Evolutionary conservation across 1,284 basidiomycete genomes (phyloP), one percentile per base, ranked within the genome.

Genomic region (Vanrija sp.): DNA sequence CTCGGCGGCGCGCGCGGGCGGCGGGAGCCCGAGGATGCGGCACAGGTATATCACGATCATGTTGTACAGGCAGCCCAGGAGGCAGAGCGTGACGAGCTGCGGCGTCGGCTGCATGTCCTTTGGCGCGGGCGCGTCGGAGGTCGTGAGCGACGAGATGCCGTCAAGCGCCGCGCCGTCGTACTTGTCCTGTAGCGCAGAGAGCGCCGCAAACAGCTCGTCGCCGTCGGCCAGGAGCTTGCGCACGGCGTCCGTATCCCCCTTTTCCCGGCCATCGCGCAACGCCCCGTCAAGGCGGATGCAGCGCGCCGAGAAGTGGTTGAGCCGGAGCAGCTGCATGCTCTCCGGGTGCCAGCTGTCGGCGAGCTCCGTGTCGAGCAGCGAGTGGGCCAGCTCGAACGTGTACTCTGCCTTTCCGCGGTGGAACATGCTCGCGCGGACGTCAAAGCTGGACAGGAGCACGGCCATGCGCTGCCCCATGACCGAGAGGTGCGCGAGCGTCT

Each of bases 341-440:
- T 31, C 31, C 12, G 31, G 31, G 31, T 31, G 31, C 31, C 31
- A 31, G 12, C 12, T 14, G 31, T 31, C 31, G 31, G 31, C 31
- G 31, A 31, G 31, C 31, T 9, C 12, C 31, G 31, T 31, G 31
- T 31, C 31, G 31, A 31, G 31, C 31, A 31, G 31, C 31, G 31
- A 9, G 19, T 35, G 12, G 6, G 23, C 22, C 14, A 49, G 25
- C 14, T 42, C 38, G 18, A 24, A 23, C 10, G 47, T 49, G 19
- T 49, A 49, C 37, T 39, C 36, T 27, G 47, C 47, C 4, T 22
- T 49, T 14, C 47, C 38, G 8, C 39, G n/a, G 35, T 41, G 38
- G 22, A 49, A 49, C 37, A 49, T 24, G 37, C 38, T 41, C 25
- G 47, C 47, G 18, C 47, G 47, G 3, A 49, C 47, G 38, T 49